Percentiles rank a stretch among this genome's conserved stretches.
Evolutionary conservation across 345 rosid genomes (phyloP).

Genomic region (Nasturtium officinale): DNA sequence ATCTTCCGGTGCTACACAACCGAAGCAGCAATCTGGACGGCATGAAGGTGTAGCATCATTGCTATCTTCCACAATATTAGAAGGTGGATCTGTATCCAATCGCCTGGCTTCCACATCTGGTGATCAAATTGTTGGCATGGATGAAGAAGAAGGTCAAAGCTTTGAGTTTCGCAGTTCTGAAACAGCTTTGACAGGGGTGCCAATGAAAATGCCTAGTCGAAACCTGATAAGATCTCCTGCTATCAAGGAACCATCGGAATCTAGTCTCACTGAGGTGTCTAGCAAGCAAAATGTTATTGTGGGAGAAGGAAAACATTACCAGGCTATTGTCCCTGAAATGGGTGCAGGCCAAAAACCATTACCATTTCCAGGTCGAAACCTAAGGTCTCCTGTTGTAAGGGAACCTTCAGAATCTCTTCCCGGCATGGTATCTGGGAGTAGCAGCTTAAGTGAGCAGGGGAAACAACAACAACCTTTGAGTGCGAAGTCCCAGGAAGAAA

Average conservation of each 20-base stretch:
- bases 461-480: conserved; percentile 48
- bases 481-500: conserved; percentile 47
- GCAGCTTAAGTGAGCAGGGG: conserved; percentile 45
- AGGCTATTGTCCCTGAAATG: conserved; percentile 42
- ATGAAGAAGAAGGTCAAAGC: conserved; percentile 35
- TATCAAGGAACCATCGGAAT: conserved; percentile 39
- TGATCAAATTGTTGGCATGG: conserved; percentile 42
- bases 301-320: conserved; percentile 29
- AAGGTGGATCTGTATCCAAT: conserved; percentile 48
- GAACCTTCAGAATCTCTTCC: conserved; percentile 49
- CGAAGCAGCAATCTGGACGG: conserved; percentile 42
- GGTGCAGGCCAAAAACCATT: conserved; percentile 45
- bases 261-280: conserved; percentile 27
- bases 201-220: conserved; percentile 46
- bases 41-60: conserved; percentile 45
- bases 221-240: conserved; percentile 46
- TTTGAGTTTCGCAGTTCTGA: conserved; percentile 40
- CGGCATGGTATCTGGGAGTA: conserved; percentile 44
- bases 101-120: conserved; percentile 47
- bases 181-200: conserved; percentile 42
- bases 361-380: conserved; percentile 44
- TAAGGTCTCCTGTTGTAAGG: conserved; percentile 42
- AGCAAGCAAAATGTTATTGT: conserved; percentile 44
- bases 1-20: conserved; percentile 35
- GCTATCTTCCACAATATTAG: conserved; percentile 42